phyloP scores from a whole-genome alignment of 352 stramenopile species.

The Globisporangium heterothallicum region DNA sequence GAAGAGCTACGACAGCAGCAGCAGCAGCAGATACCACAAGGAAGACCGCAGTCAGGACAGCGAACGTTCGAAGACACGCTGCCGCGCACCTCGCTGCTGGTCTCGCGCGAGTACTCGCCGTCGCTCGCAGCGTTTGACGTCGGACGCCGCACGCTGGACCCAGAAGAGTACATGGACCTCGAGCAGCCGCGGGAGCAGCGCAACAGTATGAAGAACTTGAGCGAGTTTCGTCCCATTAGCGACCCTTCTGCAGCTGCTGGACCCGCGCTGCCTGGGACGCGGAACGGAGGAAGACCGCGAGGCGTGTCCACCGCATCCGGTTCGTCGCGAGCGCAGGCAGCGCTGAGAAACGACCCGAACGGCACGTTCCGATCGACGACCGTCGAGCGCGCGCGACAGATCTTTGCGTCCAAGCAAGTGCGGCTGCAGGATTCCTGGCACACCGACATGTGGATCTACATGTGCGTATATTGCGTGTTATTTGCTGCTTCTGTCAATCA shows the following conservation, averaged over 20 bases:
- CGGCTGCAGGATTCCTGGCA: constrained; percentile 34
- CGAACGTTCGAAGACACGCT: constrained; percentile 23
- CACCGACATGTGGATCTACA: constrained; percentile 54
- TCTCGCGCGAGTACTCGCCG: constrained; percentile 13
- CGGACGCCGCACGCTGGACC: constrained; percentile 24
- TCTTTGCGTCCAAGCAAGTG: constrained; percentile 50
- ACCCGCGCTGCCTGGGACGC: background rate
- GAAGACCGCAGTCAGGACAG: background rate
- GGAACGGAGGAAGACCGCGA: constrained; percentile 12
- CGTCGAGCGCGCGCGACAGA: constrained; percentile 23
- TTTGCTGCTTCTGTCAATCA: too few relatives aligned
- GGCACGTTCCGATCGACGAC: constrained; percentile 12
- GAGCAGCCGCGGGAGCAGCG: constrained; percentile 16
- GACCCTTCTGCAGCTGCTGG: constrained; percentile 1
- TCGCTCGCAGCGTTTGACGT: constrained; percentile 12
- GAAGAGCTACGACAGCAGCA: background rate
- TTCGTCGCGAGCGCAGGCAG: background rate
- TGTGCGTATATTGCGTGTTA: constrained; percentile 23
- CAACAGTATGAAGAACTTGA: constrained; percentile 27
- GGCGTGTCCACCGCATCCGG: constrained; percentile 18
- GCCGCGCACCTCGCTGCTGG: constrained; percentile 27
- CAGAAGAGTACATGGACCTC: constrained; percentile 12
- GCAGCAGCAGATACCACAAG: background rate
- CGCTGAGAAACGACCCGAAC: too few relatives aligned
- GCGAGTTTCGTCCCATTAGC: constrained; percentile 25